Percentiles rank a stretch among this genome's conserved stretches.
These are phyloP conservation scores for Cytauxzoon felis DNA, from an alignment of 169 alveolate genomes.

Conservation along the genomic window DNA sequence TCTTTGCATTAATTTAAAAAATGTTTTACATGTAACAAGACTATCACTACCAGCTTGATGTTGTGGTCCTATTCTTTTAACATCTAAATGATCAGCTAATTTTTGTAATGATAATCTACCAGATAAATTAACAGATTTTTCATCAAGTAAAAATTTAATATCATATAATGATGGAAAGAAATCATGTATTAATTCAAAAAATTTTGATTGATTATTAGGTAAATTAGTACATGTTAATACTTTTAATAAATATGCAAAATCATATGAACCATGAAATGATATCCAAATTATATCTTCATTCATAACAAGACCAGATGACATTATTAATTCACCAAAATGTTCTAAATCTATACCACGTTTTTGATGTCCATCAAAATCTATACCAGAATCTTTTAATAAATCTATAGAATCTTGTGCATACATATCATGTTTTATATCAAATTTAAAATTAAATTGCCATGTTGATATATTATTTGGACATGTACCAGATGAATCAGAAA, in stretches of 20 bases:
- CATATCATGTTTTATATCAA: constrained; percentile 87
- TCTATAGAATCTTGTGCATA: constrained; percentile 90
- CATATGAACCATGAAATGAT: constrained; percentile 97
- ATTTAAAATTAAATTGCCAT: constrained; percentile 96
- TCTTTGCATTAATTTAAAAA: constrained; percentile 84
- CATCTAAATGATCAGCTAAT: constrained; percentile 81
- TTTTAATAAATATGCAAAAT: constrained; percentile 94
- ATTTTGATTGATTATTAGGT: constrained; percentile 90
- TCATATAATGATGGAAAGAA: constrained; percentile 95
- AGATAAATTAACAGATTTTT: constrained; percentile 76
- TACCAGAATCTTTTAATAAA: constrained; percentile 92
- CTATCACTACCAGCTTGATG: constrained; percentile 99
- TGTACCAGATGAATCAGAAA: constrained; percentile 90
- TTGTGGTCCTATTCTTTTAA: constrained; percentile 91
- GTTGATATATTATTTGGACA: constrained; percentile 87
- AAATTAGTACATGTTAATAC: constrained; percentile 83
- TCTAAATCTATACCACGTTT: constrained; percentile 88
- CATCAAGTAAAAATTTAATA: constrained; percentile 87
- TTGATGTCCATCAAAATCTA: constrained; percentile 90
- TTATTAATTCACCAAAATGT: constrained; percentile 93
- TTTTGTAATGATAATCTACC: constrained; percentile 80
- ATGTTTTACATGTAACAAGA: constrained; percentile 91
- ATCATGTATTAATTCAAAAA: constrained; percentile 82
- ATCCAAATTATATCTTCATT: constrained; percentile 96
- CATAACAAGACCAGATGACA: constrained; percentile 91